Percentiles rank a stretch among this genome's conserved stretches.
Conservation (phyloP, 2,329 filamentous ascomycete species). For the Ophiostoma populinum region DNA sequence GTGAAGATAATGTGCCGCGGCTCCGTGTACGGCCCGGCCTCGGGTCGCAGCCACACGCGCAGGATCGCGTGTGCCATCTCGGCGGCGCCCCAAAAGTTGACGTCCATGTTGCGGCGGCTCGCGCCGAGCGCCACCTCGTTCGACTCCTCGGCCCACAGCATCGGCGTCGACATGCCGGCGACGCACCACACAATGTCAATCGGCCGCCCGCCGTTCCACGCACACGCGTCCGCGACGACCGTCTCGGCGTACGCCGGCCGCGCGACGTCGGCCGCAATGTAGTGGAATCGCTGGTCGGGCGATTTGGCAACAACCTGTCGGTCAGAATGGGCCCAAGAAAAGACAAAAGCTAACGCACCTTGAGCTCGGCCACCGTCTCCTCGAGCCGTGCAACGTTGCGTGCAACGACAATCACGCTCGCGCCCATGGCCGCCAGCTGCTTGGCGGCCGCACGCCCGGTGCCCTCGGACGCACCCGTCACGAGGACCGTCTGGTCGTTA, state of each 20-base stretch:
- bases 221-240: constrained; percentile 52
- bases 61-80: constrained; percentile 75
- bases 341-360: constrained; percentile 23
- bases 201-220: constrained; percentile 57
- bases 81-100: constrained; percentile 75
- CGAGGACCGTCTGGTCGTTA: constrained; percentile 55
- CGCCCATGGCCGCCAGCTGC: constrained; percentile 65
- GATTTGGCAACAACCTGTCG: constrained; percentile 45
- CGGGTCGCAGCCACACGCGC: constrained; percentile 50
- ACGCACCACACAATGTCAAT: constrained; percentile 88
- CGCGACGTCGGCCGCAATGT: constrained; percentile 70
- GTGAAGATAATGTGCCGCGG: constrained; percentile 79
- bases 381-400: constrained; percentile 62
- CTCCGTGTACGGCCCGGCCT: constrained; percentile 26
- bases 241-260: constrained; percentile 48
- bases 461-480: constrained; percentile 86
- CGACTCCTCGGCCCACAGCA: constrained; percentile 66
- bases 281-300: constrained; percentile 61
- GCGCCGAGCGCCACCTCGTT: constrained; percentile 32
- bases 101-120: constrained; percentile 67
- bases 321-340: background rate
- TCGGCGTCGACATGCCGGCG: constrained; percentile 57
- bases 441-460: constrained; percentile 66
- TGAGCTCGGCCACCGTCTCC: constrained; percentile 46
- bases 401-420: constrained; percentile 72